Base-by-base conservation (phyloP, 2,329 filamentous ascomycete genomes). In the Clonostachys rhizophaga region DNA sequence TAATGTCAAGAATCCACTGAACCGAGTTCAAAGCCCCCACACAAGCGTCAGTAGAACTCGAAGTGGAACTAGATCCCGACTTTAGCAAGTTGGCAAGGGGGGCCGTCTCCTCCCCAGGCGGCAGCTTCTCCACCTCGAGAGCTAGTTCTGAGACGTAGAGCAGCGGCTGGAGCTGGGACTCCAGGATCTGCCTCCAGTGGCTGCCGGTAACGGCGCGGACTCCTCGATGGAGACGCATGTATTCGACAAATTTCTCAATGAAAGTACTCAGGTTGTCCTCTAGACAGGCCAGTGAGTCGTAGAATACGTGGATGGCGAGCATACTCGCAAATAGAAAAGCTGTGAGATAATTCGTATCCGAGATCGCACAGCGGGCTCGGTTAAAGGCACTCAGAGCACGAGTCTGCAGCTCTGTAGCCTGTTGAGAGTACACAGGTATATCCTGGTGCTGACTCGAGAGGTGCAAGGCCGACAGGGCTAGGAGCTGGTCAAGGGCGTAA, bases 241-340 rank as follows among this genome's bases (percentile, higher is more conserved):
- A 65, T 42, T 59, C 52, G 10, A 63, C 53, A 10, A 64, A 54
- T 17, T 46, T 48, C 7, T 58, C 53, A 6, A 64, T 48, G 37
- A 63, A 64, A 1, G 13, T 35, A 44, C 59, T 55, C 10, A 70
- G 58, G 33, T 59, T 52, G 14, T 52, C 44, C 24, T 53, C 54
- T 8, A 61, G 54, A 17, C 51, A 57, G 14, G 56, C 43, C 2
- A 71, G 60, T 1, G 63, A 62, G 8, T 69, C 61, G 41, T 58
- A 62, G 33, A 74, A 65, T 20, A 64, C 59, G 45, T 69, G 65
- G 2, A 66, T 54, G 45, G 62, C 63, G 5, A 66, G 51, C 2
- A 59, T 44, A 1, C 55, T 52, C 5, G 62, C 58, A 46, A 66
- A 66, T 4, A 60, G 52, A 35, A 63, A 65, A 33, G 57, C 56